These are phyloP conservation scores for Zizania latifolia DNA, from an alignment of 176 grass and related monocot species.

Conservation along the genomic window DNA sequence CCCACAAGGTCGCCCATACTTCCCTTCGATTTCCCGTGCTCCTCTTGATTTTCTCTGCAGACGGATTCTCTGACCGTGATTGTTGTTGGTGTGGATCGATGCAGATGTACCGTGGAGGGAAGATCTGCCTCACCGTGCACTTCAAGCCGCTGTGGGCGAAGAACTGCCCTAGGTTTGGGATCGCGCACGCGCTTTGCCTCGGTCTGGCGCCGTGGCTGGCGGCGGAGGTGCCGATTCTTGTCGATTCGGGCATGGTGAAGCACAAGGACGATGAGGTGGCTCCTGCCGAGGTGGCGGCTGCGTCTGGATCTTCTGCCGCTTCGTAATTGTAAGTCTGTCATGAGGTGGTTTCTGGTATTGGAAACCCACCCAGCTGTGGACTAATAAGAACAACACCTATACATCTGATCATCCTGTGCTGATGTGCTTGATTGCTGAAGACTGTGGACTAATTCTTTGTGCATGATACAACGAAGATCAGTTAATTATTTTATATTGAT, in stretches of 20 bases:
- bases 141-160: conserved; percentile 99
- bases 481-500: not conserved
- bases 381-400: conserved; percentile 30
- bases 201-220: conserved; percentile 90
- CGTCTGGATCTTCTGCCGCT: conserved; percentile 41
- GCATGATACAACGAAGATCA: not conserved
- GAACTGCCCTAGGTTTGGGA: conserved; percentile 92
- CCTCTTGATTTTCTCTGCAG: not conserved
- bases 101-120: conserved; percentile 94
- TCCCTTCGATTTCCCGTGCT: not conserved
- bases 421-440: not conserved
- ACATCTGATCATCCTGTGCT: too few relatives aligned
- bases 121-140: conserved; percentile 96
- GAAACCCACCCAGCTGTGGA: conserved; percentile 7
- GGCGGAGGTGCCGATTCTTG: conserved; percentile 89
- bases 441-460: conserved; percentile 10
- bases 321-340: conserved; percentile 21
- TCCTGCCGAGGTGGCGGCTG: conserved; percentile 18
- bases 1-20: too few relatives aligned
- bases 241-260: conserved; percentile 95
- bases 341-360: not conserved
- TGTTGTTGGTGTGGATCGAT: not conserved
- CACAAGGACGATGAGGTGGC: conserved; percentile 79
- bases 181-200: conserved; percentile 81
- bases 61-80: not conserved